Conservation (phyloP, 208 protist species). For the Zelonia costaricensis region DNA sequence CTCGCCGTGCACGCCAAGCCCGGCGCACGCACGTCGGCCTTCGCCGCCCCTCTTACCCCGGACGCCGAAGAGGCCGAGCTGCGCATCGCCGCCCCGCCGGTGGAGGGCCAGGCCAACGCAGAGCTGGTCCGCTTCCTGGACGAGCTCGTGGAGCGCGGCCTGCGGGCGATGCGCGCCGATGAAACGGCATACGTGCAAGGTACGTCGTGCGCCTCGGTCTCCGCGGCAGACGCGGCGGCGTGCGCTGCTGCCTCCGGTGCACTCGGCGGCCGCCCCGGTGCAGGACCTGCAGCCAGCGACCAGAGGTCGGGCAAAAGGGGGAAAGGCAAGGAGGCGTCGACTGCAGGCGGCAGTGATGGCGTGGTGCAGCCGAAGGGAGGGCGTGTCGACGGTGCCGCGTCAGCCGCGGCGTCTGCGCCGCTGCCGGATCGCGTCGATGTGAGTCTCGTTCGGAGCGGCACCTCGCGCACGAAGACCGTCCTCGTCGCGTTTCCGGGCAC, state of each 20-base stretch:
- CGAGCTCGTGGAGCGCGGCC: conserved; percentile 38
- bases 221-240: conserved; percentile 6
- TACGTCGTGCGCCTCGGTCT: conserved; percentile 24
- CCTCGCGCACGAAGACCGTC: conserved; percentile 62
- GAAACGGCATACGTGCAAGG: conserved; percentile 17
- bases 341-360: background rate
- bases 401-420: too few relatives aligned
- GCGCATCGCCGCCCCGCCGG: conserved; percentile 67
- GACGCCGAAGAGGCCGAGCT: conserved; percentile 47
- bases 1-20: conserved; percentile 76
- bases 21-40: conserved; percentile 47
- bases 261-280: background rate
- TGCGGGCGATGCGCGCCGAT: conserved; percentile 22
- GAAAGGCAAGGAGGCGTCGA: conserved; percentile 12
- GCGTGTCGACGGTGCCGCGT: too few relatives aligned
- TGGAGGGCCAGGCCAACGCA: conserved; percentile 79
- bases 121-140: conserved; percentile 76
- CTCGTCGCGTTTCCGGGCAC: conserved; percentile 55
- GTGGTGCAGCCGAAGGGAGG: background rate
- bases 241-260: background rate
- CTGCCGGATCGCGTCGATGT: conserved; percentile 43
- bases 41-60: conserved; percentile 32
- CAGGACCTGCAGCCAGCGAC: background rate
- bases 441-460: conserved; percentile 51
- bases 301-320: conserved; percentile 26